These are phyloP conservation scores for Neonectria faginata DNA, from an alignment of 2,329 filamentous ascomycete species.

Conservation along the genomic window DNA sequence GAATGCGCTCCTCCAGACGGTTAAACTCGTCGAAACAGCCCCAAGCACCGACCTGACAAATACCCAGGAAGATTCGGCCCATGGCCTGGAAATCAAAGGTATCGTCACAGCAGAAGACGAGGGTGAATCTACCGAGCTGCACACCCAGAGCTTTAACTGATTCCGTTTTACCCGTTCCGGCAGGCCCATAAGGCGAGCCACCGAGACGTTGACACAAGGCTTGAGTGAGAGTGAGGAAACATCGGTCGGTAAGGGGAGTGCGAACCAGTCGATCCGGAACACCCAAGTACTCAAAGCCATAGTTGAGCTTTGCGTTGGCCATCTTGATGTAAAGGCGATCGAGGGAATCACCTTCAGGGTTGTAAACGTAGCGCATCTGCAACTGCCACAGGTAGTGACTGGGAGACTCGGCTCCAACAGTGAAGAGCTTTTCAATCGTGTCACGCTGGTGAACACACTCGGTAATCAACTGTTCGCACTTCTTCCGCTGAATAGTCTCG, in stretches of 20 bases:
- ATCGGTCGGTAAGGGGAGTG: slow-evolving; percentile 96
- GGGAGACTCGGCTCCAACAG: slow-evolving; percentile 77
- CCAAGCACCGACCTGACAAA: slow-evolving; percentile 99
- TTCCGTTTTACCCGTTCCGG: slow-evolving; percentile 98
- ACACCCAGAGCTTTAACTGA: slow-evolving; percentile 98
- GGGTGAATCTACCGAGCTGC: slow-evolving; percentile 94
- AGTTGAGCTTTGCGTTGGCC: slow-evolving; percentile 94
- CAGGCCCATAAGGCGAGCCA: slow-evolving; percentile 96
- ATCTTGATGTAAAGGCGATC: slow-evolving; percentile 91
- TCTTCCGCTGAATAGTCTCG: slow-evolving; percentile 87
- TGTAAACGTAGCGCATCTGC: slow-evolving; percentile 97
- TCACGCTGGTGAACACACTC: slow-evolving; percentile 99
- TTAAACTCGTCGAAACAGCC: slow-evolving; percentile 99
- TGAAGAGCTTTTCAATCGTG: slow-evolving; percentile 86
- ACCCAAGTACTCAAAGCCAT: slow-evolving; percentile 98
- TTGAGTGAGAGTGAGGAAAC: slow-evolving; percentile 97
- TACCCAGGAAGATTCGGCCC: slow-evolving; percentile 98
- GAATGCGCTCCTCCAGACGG: slow-evolving; percentile 94
- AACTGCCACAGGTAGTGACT: slow-evolving; percentile 93
- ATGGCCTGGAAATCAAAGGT: slow-evolving; percentile 99
- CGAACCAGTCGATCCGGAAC: slow-evolving; percentile 96
- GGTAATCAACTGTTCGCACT: slow-evolving; percentile 98
- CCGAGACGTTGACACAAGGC: slow-evolving; percentile 94
- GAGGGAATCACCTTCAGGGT: slow-evolving; percentile 81
- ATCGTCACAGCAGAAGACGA: slow-evolving; percentile 99